Evolutionary conservation across 2,329 filamentous ascomycete species (phyloP).

Genomic region (Rutstroemia sp.): DNA sequence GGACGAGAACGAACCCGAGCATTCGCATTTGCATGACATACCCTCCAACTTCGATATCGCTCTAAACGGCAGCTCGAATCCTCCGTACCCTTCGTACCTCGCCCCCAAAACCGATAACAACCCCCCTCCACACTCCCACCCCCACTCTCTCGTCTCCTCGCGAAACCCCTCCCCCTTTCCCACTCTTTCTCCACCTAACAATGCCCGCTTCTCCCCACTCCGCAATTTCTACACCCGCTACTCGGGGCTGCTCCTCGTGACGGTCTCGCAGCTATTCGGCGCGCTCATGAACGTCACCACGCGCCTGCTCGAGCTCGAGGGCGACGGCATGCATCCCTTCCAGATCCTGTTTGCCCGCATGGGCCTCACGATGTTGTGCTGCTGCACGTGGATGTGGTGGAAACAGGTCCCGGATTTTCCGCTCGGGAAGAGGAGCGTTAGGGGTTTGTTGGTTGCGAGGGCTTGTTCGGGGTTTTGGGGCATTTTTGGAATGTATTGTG

Average conservation of each 20-base stretch:
- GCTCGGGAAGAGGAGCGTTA: slow-evolving; percentile 59
- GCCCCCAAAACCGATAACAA: neutral
- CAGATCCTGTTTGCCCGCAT: slow-evolving; percentile 28
- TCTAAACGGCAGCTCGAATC: neutral
- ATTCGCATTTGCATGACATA: neutral
- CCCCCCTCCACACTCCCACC: neutral
- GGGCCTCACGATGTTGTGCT: slow-evolving; percentile 23
- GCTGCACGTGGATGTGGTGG: slow-evolving; percentile 63
- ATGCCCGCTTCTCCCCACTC: neutral
- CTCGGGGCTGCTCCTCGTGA: neutral
- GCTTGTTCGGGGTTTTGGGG: slow-evolving; percentile 69
- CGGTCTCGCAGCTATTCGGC: neutral
- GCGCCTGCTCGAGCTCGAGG: neutral
- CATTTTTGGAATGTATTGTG: slow-evolving; percentile 52
- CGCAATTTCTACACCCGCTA: neutral
- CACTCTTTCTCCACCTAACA: neutral
- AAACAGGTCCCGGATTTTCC: slow-evolving; percentile 61
- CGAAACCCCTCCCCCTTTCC: neutral
- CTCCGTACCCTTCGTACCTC: neutral
- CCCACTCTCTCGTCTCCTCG: neutral
- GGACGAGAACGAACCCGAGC: neutral
- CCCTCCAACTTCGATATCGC: neutral
- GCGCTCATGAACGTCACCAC: neutral
- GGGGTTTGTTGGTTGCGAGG: slow-evolving; percentile 59
- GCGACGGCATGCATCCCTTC: neutral